Conservation (phyloP, 768 basidiomycete genomes). For the Holtermannia corniformis region DNA sequence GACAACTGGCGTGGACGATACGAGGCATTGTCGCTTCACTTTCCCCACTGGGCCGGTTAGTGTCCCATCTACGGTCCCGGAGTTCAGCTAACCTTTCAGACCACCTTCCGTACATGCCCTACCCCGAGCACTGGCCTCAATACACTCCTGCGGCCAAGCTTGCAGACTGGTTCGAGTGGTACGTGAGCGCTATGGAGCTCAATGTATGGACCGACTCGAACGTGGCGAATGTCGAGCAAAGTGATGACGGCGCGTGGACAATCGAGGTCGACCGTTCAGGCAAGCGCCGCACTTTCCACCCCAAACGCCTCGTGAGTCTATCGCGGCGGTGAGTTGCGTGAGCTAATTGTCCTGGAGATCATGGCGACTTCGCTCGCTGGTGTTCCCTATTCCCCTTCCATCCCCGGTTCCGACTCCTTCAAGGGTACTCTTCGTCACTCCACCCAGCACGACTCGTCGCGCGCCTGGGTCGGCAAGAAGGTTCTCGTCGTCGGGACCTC, state of each 20-base stretch:
- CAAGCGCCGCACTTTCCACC: constrained; percentile 1
- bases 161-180: constrained; percentile 36
- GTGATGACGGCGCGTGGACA: constrained; percentile 9
- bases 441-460: constrained; percentile 49
- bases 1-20: constrained; percentile 47
- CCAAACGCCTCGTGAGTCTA: constrained; percentile 9
- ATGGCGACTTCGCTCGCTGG: constrained; percentile 13
- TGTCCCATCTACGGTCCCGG: not conserved
- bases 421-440: constrained; percentile 59
- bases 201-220: constrained; percentile 6
- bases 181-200: constrained; percentile 13
- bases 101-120: constrained; percentile 46
- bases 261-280: constrained; percentile 8
- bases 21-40: constrained; percentile 56
- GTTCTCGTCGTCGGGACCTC: constrained; percentile 61
- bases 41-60: constrained; percentile 10
- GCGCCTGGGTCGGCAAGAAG: constrained; percentile 58
- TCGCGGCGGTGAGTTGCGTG: not conserved
- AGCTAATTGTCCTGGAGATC: too few relatives aligned
- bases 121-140: constrained; percentile 34
- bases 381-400: constrained; percentile 2
- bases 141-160: constrained; percentile 35
- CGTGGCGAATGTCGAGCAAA: constrained; percentile 4
- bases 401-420: constrained; percentile 46
- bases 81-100: too few relatives aligned